These are phyloP conservation scores for Amesomyces nigricolor DNA, from an alignment of 2,329 filamentous ascomycete genomes.

Conservation along the genomic window DNA sequence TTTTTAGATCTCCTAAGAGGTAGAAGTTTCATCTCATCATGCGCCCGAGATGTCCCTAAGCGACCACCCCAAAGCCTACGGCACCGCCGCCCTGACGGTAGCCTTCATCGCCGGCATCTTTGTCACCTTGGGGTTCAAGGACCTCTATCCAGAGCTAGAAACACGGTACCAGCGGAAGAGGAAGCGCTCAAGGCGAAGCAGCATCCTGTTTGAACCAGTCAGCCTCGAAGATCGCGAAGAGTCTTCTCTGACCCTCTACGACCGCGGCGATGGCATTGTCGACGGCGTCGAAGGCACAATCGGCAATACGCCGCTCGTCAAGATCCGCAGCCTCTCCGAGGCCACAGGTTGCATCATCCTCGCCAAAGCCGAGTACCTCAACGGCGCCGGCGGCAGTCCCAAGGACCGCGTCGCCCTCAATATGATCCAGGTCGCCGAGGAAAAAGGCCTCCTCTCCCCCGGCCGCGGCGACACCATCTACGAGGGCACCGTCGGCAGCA, in stretches of 20 bases:
- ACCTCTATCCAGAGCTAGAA: constrained; percentile 71
- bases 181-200: constrained; percentile 36
- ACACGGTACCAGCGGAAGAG: constrained; percentile 50
- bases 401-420: constrained; percentile 91
- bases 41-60: constrained; percentile 49
- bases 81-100: constrained; percentile 59
- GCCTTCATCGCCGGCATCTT: constrained; percentile 75
- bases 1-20: not conserved
- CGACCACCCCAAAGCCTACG: constrained; percentile 57
- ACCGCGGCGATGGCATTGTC: constrained; percentile 43
- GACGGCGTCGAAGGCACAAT: constrained; percentile 88
- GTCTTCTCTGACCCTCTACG: constrained; percentile 20
- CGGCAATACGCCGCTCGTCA: constrained; percentile 84
- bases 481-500: constrained; percentile 94
- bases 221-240: constrained; percentile 52
- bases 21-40: constrained; percentile 3
- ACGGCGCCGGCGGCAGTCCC: constrained; percentile 87
- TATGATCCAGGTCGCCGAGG: constrained; percentile 82
- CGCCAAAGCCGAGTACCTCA: constrained; percentile 93
- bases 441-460: constrained; percentile 67
- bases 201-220: constrained; percentile 46
- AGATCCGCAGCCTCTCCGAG: constrained; percentile 76
- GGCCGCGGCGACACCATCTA: constrained; percentile 89
- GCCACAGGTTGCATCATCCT: constrained; percentile 85
- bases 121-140: constrained; percentile 71